Evolutionary conservation across 2,329 filamentous ascomycete genomes (phyloP).

Genomic region (Diaporthe nobilis): DNA sequence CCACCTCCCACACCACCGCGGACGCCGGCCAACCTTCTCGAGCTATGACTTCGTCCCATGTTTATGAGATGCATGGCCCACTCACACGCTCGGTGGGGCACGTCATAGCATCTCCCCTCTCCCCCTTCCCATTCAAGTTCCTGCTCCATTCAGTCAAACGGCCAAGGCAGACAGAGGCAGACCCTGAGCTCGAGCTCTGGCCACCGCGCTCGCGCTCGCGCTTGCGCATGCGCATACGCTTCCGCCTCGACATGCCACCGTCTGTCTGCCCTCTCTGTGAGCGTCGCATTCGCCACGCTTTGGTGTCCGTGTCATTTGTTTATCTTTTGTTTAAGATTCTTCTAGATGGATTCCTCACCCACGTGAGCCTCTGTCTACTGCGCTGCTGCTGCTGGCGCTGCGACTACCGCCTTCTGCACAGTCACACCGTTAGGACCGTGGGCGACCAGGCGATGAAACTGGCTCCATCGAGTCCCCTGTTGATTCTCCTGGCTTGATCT

Average conservation of each 20-base stretch:
- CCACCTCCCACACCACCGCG: slow-evolving; percentile 25
- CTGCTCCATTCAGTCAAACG: slow-evolving; percentile 1
- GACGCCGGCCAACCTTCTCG: slow-evolving; percentile 12
- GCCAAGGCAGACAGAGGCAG: background rate
- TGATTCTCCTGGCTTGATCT: slow-evolving; percentile 3
- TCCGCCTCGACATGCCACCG: background rate
- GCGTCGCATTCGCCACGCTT: background rate
- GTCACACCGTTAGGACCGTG: background rate
- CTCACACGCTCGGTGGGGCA: slow-evolving; percentile 19
- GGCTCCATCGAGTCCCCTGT: slow-evolving; percentile 16
- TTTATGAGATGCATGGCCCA: slow-evolving; percentile 31
- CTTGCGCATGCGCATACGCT: background rate
- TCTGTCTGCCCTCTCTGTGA: background rate
- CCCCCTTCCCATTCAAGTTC: background rate
- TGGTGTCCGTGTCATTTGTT: slow-evolving; percentile 17
- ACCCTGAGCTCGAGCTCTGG: slow-evolving; percentile 29
- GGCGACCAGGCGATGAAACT: slow-evolving; percentile 19
- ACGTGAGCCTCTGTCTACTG: background rate
- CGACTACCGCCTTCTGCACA: background rate
- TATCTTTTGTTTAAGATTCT: slow-evolving; percentile 17
- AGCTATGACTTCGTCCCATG: slow-evolving; percentile 32
- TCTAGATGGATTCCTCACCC: slow-evolving; percentile 18
- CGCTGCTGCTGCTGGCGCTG: background rate
- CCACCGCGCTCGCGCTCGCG: slow-evolving; percentile 10
- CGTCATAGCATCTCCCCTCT: slow-evolving; percentile 25